These are phyloP conservation scores for Trametes meyenii DNA, from an alignment of 768 basidiomycete genomes.

Conservation along the genomic window DNA sequence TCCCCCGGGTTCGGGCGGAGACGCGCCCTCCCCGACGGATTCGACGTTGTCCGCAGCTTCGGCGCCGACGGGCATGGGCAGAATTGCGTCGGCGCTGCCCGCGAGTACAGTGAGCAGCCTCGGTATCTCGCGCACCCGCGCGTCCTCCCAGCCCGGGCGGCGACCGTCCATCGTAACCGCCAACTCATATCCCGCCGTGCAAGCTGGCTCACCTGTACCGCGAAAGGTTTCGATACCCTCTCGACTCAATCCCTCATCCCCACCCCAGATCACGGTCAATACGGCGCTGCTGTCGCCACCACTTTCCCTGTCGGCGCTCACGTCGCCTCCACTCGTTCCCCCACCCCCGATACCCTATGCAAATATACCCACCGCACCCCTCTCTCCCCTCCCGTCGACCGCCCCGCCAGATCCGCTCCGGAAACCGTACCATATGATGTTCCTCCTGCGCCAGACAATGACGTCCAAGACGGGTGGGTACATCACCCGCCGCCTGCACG, in stretches of 20 bases:
- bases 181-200: constrained; percentile 55
- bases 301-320: constrained; percentile 36
- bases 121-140: constrained; percentile 55
- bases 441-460: constrained; percentile 78
- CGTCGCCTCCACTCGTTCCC: constrained; percentile 41
- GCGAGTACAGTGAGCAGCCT: constrained; percentile 41
- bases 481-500: constrained; percentile 81
- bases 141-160: constrained; percentile 78
- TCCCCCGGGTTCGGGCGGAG: constrained; percentile 39
- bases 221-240: constrained; percentile 69
- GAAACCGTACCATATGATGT: constrained; percentile 92
- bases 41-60: constrained; percentile 41
- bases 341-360: constrained; percentile 52
- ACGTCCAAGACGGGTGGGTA: constrained; percentile 82
- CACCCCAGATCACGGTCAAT: constrained; percentile 52
- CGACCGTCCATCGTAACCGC: constrained; percentile 60
- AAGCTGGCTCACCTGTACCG: constrained; percentile 41
- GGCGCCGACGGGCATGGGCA: constrained; percentile 30
- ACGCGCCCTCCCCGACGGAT: constrained; percentile 42
- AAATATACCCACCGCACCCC: constrained; percentile 72
- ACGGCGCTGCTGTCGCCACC: constrained; percentile 52
- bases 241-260: constrained; percentile 53
- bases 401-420: constrained; percentile 74
- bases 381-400: constrained; percentile 74
- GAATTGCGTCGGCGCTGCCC: constrained; percentile 43